Base-by-base conservation (phyloP, 2,329 filamentous ascomycete genomes). In the Metarhizium anisopliae region DNA sequence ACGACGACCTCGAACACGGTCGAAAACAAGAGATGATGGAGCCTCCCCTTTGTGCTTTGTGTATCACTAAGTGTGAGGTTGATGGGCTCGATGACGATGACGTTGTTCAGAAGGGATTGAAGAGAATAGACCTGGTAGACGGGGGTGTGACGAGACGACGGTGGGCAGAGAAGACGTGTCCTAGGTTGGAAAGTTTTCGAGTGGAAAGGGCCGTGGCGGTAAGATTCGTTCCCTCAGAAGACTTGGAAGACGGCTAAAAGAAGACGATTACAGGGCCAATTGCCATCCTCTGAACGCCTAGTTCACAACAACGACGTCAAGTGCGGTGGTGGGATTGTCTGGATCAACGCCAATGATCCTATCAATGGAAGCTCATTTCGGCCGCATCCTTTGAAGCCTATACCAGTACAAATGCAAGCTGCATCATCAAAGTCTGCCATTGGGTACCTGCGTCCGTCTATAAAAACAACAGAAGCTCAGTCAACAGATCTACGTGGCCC, bases 311-410 rank as follows among this genome's bases (percentile, higher is more conserved):
- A 16, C n/a, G 16, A 20, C 2, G 42, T 10, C 42, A 2, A 11
- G 25, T 45, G n/a, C 42, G 14, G 64, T 0, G 62, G 67, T 47
- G 69, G 70, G 3, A 66, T 69, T 1, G 73, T 81, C 6, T 82
- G 80, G 64, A 72, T 82, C 6, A 74, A 77, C 38, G 72, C 79
- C 4, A 66, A 68, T 32, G 74, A 83, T 58, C 79, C 80, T 0
- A 58, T 81, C 11, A 71, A 75, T 14, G 66, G 71, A 10, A 67
- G 70, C 4, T 69, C 74, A 2, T 82, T 82, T 61, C 71, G 68
- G 58, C 76, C 77, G 2, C 74, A 72, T 53, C 73, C 70, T 4
- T 70, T 77, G 11, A 83, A 82, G 58, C 77, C 79, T 1, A 72
- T 82, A 11, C 80, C 80, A 0, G 57, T 60, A 14, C 77, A 74